Base-by-base conservation (phyloP, 2,329 filamentous ascomycete species). In the Epichloe brachyelytri region DNA sequence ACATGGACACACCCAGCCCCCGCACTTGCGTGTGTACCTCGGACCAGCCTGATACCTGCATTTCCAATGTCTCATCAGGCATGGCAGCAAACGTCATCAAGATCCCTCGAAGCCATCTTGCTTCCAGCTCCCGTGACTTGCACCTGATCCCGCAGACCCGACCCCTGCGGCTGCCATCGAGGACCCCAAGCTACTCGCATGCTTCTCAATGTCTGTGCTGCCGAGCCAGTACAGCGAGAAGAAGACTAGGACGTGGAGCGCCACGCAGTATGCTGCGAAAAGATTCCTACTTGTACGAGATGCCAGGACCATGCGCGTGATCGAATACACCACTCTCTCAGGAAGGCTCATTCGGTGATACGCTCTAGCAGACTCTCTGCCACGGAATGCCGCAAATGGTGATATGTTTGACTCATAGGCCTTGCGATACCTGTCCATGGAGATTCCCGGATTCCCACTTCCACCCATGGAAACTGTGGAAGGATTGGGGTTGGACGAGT, bases 321-420 rank as follows among this genome's bases (percentile, higher is more conserved):
- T 77, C 36, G 89, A 90, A 68, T 95, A 95, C 4, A 98, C 85
- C 46, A 88, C 80, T 39, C 93, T 77, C 68, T 98, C 93, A 0
- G 90, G 89, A 8, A 96, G 71, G 60, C 84, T 91, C 89, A 98
- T 95, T 41, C 90, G 82, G 62, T 89, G 88, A 67, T 95, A 90
- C 1, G 91, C 93, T 46, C 94, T 77, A 6, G 88, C 85, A 38
- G 86, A 90, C 70, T 98, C 94, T 48, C 91, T 80, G n/a, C 91
- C 90, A 43, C 91, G 78, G 71, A 98, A 98, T 3, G 89, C 89
- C 26, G 91, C 90, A 65, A 98, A 98, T 0, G 93, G 93, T 11
- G 89, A 95, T 46, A 98, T 85, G 62, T 93, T 95, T 41, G 86
- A 87, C 70, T 98, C 93, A 70, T 98, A 98, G 11, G 89, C 88